Evolutionary conservation across 2,329 filamentous ascomycete species (phyloP).

Genomic region (Talaromyces sp.): DNA sequence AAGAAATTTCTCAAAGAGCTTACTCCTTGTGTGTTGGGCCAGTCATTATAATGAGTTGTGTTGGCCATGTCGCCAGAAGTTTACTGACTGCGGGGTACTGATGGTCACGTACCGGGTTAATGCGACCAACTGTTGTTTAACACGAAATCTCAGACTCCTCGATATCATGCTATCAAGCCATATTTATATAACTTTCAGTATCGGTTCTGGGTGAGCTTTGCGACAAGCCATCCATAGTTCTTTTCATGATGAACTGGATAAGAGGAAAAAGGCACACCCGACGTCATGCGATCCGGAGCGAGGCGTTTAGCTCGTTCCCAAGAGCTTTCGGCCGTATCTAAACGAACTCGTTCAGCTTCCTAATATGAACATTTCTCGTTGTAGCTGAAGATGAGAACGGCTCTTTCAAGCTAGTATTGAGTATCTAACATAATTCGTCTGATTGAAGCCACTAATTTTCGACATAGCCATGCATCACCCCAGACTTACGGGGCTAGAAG

Average conservation of each 20-base stretch:
- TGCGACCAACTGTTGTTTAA: background rate
- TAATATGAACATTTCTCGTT: background rate
- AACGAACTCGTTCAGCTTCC: background rate
- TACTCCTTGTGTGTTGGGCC: conserved; percentile 53
- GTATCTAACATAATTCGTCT: no score
- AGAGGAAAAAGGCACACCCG: background rate
- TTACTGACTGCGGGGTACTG: background rate
- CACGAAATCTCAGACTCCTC: background rate
- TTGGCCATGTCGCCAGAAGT: background rate
- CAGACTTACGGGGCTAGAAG: background rate
- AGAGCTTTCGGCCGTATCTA: background rate
- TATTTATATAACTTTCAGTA: background rate
- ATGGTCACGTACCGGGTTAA: background rate
- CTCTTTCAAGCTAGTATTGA: background rate
- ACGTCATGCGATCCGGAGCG: background rate
- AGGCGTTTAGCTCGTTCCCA: background rate
- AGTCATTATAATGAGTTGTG: conserved; percentile 39
- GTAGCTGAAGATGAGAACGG: background rate
- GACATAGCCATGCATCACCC: background rate
- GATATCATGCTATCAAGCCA: background rate
- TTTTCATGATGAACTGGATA: background rate
- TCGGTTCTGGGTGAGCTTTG: background rate
- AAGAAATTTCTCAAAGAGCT: conserved; percentile 20
- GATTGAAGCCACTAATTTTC: no score
- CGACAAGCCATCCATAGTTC: background rate